Conservation (phyloP, 169 alveolate genomes). For the Babesia bovis region DNA sequence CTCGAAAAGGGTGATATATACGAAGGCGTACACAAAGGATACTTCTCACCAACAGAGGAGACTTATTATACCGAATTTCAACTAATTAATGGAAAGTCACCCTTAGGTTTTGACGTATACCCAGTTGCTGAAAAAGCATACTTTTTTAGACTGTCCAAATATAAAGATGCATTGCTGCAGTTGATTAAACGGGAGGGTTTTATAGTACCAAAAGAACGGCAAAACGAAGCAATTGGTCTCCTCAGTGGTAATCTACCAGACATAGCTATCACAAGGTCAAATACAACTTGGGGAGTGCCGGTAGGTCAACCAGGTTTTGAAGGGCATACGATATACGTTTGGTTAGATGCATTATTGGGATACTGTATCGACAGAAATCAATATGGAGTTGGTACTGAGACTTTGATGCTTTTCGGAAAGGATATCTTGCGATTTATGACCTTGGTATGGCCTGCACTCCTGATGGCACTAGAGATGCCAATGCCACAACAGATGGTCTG, state of each 20-base stretch:
- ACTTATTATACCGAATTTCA: conserved; percentile 48
- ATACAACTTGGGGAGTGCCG: conserved; percentile 72
- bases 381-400: conserved; percentile 37
- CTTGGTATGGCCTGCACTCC: conserved; percentile 85
- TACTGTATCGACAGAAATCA: conserved; percentile 46
- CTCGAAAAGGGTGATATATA: conserved; percentile 60
- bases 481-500: conserved; percentile 74
- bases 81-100: conserved; percentile 37
- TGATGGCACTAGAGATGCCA: conserved; percentile 70
- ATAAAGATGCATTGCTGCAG: conserved; percentile 48
- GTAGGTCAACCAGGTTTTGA: conserved; percentile 69
- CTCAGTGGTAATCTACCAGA: conserved; percentile 60
- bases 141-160: conserved; percentile 67
- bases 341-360: conserved; percentile 89
- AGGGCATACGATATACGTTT: conserved; percentile 81
- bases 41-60: conserved; percentile 71
- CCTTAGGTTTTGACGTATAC: conserved; percentile 50
- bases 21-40: conserved; percentile 74
- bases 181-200: conserved; percentile 43
- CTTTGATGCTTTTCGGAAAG: conserved; percentile 85
- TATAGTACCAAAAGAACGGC: conserved; percentile 47
- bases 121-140: conserved; percentile 73
- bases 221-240: conserved; percentile 37
- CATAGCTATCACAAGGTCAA: conserved; percentile 71
- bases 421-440: conserved; percentile 88